Conservation (phyloP, 768 basidiomycete genomes). For the Coprinopsis sp. region DNA sequence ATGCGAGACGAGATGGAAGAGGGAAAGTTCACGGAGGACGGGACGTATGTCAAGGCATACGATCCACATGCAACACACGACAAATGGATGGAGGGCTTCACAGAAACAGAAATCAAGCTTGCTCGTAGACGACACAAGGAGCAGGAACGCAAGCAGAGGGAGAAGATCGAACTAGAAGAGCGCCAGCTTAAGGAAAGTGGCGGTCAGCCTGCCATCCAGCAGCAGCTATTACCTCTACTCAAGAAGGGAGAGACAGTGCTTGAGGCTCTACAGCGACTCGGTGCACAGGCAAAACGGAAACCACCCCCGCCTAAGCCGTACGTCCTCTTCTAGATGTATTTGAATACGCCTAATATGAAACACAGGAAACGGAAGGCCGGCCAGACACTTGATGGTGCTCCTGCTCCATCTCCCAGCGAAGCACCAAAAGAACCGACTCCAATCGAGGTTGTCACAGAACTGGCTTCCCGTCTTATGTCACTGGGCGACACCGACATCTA, state of each 20-base stretch:
- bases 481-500: conserved; percentile 85
- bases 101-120: conserved; percentile 79
- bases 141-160: conserved; percentile 67
- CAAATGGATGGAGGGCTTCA: conserved; percentile 90
- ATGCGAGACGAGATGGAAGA: conserved; percentile 99
- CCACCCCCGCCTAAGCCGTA: conserved; percentile 32
- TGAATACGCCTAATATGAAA: neutral
- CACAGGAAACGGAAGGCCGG: conserved; percentile 25
- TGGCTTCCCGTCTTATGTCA: conserved; percentile 85
- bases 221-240: conserved; percentile 66
- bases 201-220: conserved; percentile 58
- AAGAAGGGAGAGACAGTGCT: conserved; percentile 90
- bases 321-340: conserved; percentile 7
- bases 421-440: conserved; percentile 36
- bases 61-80: conserved; percentile 93
- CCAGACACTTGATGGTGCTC: conserved; percentile 34
- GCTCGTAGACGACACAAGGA: conserved; percentile 73
- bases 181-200: conserved; percentile 65
- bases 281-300: conserved; percentile 57
- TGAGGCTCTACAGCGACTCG: conserved; percentile 84
- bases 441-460: conserved; percentile 78
- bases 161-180: conserved; percentile 69
- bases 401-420: too few species aligned
- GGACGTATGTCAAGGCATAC: conserved; percentile 77
- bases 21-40: conserved; percentile 94